A percentile compares a stretch with the other conserved stretches of the same genome.
Conservation (phyloP, 768 basidiomycete species). For the Pisolithus orientalis region DNA sequence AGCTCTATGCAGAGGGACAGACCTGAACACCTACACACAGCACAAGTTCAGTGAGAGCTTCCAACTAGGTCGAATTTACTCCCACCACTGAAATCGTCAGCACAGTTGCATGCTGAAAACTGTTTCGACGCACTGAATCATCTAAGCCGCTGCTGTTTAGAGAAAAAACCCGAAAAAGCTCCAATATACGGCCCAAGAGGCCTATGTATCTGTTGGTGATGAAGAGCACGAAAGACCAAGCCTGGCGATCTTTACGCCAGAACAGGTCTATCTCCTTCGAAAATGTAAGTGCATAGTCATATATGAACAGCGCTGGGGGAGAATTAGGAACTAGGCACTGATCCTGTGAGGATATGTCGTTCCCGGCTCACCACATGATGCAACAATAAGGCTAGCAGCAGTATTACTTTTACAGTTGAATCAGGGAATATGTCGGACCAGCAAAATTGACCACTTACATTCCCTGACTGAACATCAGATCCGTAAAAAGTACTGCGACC, state of each 20-base stretch:
- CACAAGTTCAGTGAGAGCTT: not conserved
- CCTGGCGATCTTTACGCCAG: slow-evolving; percentile 30
- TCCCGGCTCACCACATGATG: too few relatives aligned
- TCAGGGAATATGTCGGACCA: too few relatives aligned
- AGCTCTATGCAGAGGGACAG: not conserved
- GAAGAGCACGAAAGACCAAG: slow-evolving; percentile 33
- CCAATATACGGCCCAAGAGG: slow-evolving; percentile 33
- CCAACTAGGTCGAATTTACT: not conserved
- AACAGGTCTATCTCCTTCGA: slow-evolving; percentile 34
- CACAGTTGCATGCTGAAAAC: not conserved
- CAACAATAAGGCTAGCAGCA: too few relatives aligned
- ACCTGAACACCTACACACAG: not conserved
- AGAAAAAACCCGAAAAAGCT: slow-evolving; percentile 30
- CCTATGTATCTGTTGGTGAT: slow-evolving; percentile 36
- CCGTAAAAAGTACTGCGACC: too few relatives aligned
- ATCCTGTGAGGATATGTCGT: not conserved
- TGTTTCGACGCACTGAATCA: not conserved
- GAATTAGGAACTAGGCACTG: not conserved
- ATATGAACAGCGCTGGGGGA: slow-evolving; percentile 22
- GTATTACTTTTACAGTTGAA: too few relatives aligned
- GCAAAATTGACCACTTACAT: too few relatives aligned
- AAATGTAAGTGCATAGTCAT: slow-evolving; percentile 42
- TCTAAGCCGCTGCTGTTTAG: not conserved
- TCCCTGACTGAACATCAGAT: too few relatives aligned
- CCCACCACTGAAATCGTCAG: not conserved